phyloP scores from a whole-genome alignment of 2,329 filamentous ascomycete species.

The Pestalotiopsis sp. region DNA sequence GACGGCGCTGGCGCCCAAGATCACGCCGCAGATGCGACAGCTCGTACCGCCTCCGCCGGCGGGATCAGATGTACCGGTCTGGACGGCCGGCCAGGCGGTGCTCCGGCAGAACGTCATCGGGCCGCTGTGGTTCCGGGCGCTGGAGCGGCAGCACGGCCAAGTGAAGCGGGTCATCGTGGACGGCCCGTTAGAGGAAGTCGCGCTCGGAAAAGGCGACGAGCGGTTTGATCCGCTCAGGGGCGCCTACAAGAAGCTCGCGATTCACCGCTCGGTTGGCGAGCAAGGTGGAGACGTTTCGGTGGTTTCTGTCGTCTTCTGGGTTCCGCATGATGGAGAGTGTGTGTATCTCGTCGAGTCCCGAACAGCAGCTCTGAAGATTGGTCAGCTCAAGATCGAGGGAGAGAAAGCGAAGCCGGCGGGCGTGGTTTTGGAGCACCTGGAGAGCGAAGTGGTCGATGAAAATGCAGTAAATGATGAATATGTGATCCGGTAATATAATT shows the following conservation, averaged over 20 bases:
- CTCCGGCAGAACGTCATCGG: conserved; percentile 63
- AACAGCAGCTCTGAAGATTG: neutral
- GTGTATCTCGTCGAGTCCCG: conserved; percentile 2
- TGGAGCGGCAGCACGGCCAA: conserved; percentile 14
- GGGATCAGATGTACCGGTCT: too few relatives aligned
- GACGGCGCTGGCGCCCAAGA: conserved; percentile 68
- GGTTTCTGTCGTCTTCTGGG: neutral
- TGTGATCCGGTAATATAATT: neutral
- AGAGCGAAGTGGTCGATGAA: neutral
- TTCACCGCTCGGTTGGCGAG: neutral
- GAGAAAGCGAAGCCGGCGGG: neutral
- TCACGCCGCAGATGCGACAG: conserved; percentile 65
- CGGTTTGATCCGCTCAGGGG: neutral
- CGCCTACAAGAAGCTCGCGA: neutral
- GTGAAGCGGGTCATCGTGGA: conserved; percentile 42
- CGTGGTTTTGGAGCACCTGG: neutral
- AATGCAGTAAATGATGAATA: neutral
- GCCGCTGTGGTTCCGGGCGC: conserved; percentile 62
- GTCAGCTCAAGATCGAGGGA: neutral
- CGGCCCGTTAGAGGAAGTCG: neutral
- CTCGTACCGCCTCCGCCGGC: conserved; percentile 46
- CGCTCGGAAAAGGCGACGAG: neutral
- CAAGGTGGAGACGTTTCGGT: neutral
- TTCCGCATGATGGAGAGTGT: neutral
- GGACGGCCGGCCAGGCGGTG: neutral